A percentile compares a stretch with the other conserved stretches of the same genome.
These are phyloP conservation scores for Fonsecaea pedrosoi DNA, from an alignment of 2,329 filamentous ascomycete species.

Conservation along the genomic window DNA sequence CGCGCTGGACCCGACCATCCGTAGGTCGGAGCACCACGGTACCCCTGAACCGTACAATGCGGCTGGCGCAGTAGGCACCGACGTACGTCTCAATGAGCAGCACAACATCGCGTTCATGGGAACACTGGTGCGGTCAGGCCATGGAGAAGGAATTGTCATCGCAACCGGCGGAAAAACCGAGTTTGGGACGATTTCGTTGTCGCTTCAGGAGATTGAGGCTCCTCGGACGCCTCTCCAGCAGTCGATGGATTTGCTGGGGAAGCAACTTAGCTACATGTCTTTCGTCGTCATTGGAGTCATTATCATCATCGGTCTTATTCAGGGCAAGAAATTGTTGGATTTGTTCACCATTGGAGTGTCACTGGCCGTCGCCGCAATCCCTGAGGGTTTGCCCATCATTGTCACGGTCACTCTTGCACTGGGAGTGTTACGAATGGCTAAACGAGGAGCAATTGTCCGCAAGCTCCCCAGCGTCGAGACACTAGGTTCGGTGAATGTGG, in stretches of 20 bases:
- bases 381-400: slow-evolving; percentile 95
- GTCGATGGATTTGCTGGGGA: slow-evolving; percentile 96
- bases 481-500: slow-evolving; percentile 97
- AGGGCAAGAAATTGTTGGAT: slow-evolving; percentile 87
- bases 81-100: slow-evolving; percentile 73
- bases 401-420: slow-evolving; percentile 95
- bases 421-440: slow-evolving; percentile 95
- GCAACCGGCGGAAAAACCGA: slow-evolving; percentile 92
- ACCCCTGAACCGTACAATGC: slow-evolving; percentile 66
- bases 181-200: slow-evolving; percentile 94
- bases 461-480: slow-evolving; percentile 97
- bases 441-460: slow-evolving; percentile 91
- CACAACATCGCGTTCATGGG: slow-evolving; percentile 99
- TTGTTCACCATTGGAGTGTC: slow-evolving; percentile 99
- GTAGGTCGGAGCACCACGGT: slow-evolving; percentile 49
- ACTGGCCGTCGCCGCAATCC: slow-evolving; percentile 93
- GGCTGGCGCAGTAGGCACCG: slow-evolving; percentile 65
- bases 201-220: slow-evolving; percentile 92
- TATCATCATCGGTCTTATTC: slow-evolving; percentile 84
- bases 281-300: slow-evolving; percentile 95
- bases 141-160: slow-evolving; percentile 96
- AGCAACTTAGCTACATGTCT: slow-evolving; percentile 94
- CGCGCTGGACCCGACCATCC: slow-evolving; percentile 52
- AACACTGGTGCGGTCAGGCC: slow-evolving; percentile 89
- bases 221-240: slow-evolving; percentile 91